Conservation (phyloP, 352 stramenopile species). For the Blastocystis hominis region DNA sequence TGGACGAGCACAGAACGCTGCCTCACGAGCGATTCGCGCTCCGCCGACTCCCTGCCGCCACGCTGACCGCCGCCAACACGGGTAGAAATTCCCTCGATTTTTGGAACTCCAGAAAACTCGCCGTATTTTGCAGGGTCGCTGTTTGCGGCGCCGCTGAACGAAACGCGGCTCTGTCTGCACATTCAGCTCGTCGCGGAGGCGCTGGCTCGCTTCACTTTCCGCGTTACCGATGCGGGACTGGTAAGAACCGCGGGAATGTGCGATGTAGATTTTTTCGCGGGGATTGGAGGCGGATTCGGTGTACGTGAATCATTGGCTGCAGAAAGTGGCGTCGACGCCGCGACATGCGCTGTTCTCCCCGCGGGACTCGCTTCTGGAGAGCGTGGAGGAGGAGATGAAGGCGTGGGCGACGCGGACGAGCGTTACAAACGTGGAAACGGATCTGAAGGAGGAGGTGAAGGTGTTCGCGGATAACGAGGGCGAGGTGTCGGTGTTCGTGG, state of each 20-base stretch:
- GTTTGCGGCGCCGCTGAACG: not conserved
- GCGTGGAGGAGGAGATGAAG: conserved; percentile 2
- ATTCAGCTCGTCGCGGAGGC: not conserved
- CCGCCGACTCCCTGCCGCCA: not conserved
- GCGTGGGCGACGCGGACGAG: not conserved
- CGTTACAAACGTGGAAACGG: not conserved
- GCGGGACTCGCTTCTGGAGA: not conserved
- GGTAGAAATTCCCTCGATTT: not conserved
- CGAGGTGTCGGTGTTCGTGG: not conserved
- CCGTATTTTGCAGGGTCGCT: not conserved
- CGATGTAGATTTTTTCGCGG: not conserved
- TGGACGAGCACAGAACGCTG: not conserved
- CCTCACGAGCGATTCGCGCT: conserved; percentile 48
- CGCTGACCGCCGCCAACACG: not conserved
- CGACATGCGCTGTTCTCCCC: not conserved
- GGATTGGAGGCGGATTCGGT: not conserved
- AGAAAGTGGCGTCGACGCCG: not conserved
- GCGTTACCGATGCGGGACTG: not conserved
- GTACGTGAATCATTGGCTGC: not conserved
- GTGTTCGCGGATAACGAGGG: conserved; percentile 36
- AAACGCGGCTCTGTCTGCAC: not conserved
- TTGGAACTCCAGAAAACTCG: not conserved
- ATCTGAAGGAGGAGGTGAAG: conserved; percentile 47
- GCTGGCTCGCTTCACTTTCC: conserved; percentile 2
- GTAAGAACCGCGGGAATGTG: not conserved